A percentile compares a stretch with the other conserved stretches of the same genome.
Evolutionary conservation across 2,329 filamentous ascomycete genomes (phyloP).

Genomic region (Verticillium nonalfalfae): DNA sequence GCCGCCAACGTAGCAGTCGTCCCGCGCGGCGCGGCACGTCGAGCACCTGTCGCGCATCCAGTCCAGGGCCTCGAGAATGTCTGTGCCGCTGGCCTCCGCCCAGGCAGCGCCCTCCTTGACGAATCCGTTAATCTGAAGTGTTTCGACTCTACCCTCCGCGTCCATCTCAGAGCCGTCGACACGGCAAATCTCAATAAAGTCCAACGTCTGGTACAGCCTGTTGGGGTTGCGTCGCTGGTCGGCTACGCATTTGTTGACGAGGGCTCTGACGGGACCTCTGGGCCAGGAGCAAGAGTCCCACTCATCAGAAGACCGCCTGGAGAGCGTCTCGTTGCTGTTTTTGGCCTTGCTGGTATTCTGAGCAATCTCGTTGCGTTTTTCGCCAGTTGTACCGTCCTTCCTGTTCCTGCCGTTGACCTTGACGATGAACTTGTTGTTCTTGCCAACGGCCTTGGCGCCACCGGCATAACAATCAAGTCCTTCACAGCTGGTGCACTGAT

Average conservation of each 20-base stretch:
- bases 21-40: background rate
- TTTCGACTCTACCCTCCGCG: background rate
- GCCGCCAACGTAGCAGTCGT: background rate
- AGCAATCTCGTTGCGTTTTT: background rate
- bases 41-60: background rate
- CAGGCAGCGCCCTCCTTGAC: background rate
- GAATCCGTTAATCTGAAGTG: background rate
- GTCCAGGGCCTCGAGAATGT: background rate
- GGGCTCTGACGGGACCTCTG: conserved; percentile 1
- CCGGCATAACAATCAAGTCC: background rate
- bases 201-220: background rate
- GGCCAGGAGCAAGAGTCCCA: background rate
- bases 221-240: background rate
- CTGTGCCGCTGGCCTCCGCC: background rate
- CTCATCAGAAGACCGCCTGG: background rate
- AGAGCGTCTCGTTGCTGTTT: background rate
- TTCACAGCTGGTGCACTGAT: background rate
- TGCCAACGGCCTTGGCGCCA: background rate
- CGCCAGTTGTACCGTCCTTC: background rate
- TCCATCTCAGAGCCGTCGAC: background rate
- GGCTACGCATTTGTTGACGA: background rate
- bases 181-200: background rate
- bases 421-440: background rate
- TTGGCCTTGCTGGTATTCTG: background rate
- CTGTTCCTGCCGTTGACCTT: background rate